Evolutionary conservation across 306 rosid species (phyloP), one percentile per base, ranked within the genome.

Genomic region (Elaeagnus macrophylla): DNA sequence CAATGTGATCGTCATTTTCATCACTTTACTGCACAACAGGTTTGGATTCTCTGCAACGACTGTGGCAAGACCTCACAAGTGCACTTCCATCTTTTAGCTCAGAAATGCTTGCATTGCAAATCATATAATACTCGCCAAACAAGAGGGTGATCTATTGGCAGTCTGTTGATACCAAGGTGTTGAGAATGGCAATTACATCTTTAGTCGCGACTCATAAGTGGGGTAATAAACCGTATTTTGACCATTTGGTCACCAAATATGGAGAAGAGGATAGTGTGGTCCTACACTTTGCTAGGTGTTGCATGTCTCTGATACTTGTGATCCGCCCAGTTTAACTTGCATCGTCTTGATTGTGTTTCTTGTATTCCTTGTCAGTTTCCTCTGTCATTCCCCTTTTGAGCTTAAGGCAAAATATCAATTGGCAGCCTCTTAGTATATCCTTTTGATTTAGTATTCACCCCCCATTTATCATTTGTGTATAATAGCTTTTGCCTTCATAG

Each of bases 11-110:
- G 9, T 36, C 20, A 9, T 43, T 14, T 65, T 67, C 48, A 75
- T 17, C 37, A 20, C 10, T 8, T 15, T 51, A 17, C 39, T 51
- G 14, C 61, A 17, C 3, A 32, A 48, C 73, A 88, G 96, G 82
- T 86, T 59, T 78, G 86, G 88, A 86, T 86, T 38, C 94, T 89
- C 49, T 89, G 95, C 78, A 89, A 89, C 41, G 97, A 89, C 59
- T 89, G 95, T 1, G 77, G 86, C 5, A 74, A 76, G 67, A 86
- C 71, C 39, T 77, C 86, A 8, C 54, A 76, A 5, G 95, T 79
- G 19, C 76, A 56, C 56, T 89, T 65, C 68, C 97, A 86, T 76
- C 51, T 77, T 36, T 75, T 90, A 58, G 97, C 84, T 50, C 97
- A 72, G 36, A 90, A 81, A 73, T 90, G 95, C 69, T 20, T 64